Base-by-base conservation (phyloP, 192 early-diverging fungal genomes). In the Phycomyces nitens region DNA sequence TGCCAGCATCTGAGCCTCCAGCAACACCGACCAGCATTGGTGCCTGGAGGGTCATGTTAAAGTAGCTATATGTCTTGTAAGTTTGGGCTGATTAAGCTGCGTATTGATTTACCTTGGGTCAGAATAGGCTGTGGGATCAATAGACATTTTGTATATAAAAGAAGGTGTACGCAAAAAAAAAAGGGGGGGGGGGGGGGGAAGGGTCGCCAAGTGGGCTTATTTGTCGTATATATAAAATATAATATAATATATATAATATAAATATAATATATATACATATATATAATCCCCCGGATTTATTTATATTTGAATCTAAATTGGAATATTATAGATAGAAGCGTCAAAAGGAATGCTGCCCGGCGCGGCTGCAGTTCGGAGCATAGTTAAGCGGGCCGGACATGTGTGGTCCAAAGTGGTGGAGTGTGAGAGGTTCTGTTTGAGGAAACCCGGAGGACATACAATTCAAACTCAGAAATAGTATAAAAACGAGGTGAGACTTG, bases 1-100 rank as follows among this genome's bases (percentile, higher is more conserved):
- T 85, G 1, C 83, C 83, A 47, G 64, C 67, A 39, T 77, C 68
- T 9, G 73, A 62, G 16, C 81, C 84, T 18, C 81, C 84, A 8
- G 84, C 74, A 34, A 85, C 70, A 42, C 68, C 80, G 22, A 85
- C 76, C 40, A 83, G 15, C 67, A 84, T 76, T 1, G 79, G 78
- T 10, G 74, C 50, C 27, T 72, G 59, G 18, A 66, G 41, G 9
- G 70, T 55, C 5, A 72, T 41, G 14, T 65, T 72, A 39, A 72
- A 66, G 23, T 65, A 66, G 18, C 67, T 62, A 39, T 20, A 43
- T n/a, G 47, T 23, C 4, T 53, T 26, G 22, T 59, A 41, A 59
- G 51, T 20, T 49, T 27, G 8, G 11, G 39, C 23, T 1, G 9
- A 34, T 22, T 23, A 41, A 40, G 15, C 27, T 16, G 29, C 7